phyloP scores from a whole-genome alignment of 2,329 filamentous ascomycete species.

The Colletotrichum liaoningense region DNA sequence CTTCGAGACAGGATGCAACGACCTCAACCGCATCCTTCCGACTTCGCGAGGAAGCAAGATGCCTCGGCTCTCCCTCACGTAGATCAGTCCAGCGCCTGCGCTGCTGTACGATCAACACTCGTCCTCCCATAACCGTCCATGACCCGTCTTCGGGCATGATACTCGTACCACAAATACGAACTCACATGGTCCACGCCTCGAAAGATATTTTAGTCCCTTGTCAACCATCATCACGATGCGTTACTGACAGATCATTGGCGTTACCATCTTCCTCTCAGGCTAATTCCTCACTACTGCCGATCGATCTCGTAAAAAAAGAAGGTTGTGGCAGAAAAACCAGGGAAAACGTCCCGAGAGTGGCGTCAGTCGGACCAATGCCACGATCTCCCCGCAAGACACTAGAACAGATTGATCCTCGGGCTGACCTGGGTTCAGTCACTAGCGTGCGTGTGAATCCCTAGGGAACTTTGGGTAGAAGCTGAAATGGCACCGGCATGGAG shows the following conservation, averaged over 20 bases:
- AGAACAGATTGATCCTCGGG: not conserved
- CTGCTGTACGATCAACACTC: not conserved
- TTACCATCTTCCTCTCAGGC: not conserved
- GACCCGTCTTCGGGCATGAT: slow-evolving; percentile 2
- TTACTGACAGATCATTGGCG: too few relatives aligned
- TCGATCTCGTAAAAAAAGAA: not conserved
- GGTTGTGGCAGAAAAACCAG: not conserved
- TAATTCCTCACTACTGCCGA: not conserved
- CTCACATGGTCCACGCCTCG: not conserved
- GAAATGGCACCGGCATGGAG: not conserved
- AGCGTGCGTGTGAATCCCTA: not conserved
- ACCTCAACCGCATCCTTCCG: not conserved
- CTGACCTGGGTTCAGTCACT: not conserved
- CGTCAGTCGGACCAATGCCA: slow-evolving; percentile 5
- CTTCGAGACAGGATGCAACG: not conserved
- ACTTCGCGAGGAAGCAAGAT: not conserved
- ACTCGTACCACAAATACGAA: slow-evolving; percentile 9
- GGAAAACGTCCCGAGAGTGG: not conserved
- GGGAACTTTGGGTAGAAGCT: not conserved
- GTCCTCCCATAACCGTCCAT: not conserved
- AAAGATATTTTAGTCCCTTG: slow-evolving; percentile 13
- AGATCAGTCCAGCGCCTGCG: not conserved
- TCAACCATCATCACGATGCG: not conserved
- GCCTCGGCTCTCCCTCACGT: not conserved
- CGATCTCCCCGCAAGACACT: slow-evolving; percentile 1